phyloP scores from a whole-genome alignment of 768 basidiomycete genomes.

The Tricholoma saponaceum region DNA sequence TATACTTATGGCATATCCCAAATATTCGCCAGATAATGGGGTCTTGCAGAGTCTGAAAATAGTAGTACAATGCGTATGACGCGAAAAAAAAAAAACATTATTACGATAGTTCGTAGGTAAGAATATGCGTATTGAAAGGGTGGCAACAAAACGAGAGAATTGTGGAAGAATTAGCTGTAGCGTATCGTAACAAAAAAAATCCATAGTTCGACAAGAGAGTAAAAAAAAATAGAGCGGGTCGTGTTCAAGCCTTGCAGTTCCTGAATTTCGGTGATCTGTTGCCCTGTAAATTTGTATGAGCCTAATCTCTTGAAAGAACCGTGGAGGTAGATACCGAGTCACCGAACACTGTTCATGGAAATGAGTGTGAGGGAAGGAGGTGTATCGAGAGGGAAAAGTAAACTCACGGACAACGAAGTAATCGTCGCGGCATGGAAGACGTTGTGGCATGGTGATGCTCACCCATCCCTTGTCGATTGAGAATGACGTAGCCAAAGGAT shows the following conservation, averaged over 20 bases:
- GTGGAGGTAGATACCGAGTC: conserved; percentile 20
- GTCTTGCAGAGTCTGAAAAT: too few relatives aligned
- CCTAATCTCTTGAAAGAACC: background rate
- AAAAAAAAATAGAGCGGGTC: background rate
- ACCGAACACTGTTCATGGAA: conserved; percentile 20
- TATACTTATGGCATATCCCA: too few relatives aligned
- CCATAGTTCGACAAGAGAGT: background rate
- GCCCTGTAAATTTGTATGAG: conserved; percentile 14
- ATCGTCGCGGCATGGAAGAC: conserved; percentile 14
- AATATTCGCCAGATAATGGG: too few relatives aligned
- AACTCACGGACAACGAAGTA: conserved; percentile 25
- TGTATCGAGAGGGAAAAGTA: background rate
- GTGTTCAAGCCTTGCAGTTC: conserved; percentile 2
- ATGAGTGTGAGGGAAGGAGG: background rate
- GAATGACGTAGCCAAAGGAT: conserved; percentile 25
- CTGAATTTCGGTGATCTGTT: conserved; percentile 26
- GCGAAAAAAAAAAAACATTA: background rate
- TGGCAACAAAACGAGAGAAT: background rate
- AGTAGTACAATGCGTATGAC: background rate
- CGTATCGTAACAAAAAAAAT: background rate
- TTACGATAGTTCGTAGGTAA: background rate
- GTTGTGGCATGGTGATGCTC: conserved; percentile 11
- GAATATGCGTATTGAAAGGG: background rate
- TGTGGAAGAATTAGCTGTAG: background rate
- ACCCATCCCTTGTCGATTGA: conserved; percentile 14